phyloP scores from a whole-genome alignment of 352 stramenopile species.

The Pythium brachiatum region DNA sequence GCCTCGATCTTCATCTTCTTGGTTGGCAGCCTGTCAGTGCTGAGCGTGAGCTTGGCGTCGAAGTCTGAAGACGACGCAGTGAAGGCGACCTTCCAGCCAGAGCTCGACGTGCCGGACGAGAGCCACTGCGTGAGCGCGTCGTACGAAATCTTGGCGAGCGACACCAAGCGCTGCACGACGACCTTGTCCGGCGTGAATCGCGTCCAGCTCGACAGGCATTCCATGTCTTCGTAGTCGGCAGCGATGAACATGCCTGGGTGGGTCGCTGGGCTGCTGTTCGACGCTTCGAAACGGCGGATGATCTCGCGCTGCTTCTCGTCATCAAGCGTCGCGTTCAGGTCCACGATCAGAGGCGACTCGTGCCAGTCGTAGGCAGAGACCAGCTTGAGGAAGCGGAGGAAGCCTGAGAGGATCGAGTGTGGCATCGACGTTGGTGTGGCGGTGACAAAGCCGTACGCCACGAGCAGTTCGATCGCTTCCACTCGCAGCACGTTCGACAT shows the following conservation, averaged over 20 bases:
- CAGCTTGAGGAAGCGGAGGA: conserved; percentile 76
- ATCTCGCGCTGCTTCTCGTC: conserved; percentile 70
- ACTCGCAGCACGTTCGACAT: conserved; percentile 66
- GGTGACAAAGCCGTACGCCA: conserved; percentile 71
- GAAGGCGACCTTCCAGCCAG: conserved; percentile 69
- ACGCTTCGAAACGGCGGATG: conserved; percentile 75
- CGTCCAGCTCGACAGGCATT: conserved; percentile 83
- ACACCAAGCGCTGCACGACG: conserved; percentile 60
- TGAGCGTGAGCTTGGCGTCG: conserved; percentile 57
- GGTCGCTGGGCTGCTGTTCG: conserved; percentile 41
- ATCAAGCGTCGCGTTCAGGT: conserved; percentile 58
- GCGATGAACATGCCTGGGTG: conserved; percentile 81
- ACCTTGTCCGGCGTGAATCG: conserved; percentile 58
- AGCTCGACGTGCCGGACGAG: conserved; percentile 39
- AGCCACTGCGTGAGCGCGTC: conserved; percentile 60
- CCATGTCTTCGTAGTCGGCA: conserved; percentile 73
- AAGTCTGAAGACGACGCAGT: conserved; percentile 53
- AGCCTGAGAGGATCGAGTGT: conserved; percentile 76
- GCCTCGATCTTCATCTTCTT: conserved; percentile 55
- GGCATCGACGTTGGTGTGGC: conserved; percentile 46
- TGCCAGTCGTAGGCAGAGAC: conserved; percentile 75
- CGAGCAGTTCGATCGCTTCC: conserved; percentile 76
- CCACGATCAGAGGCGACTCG: conserved; percentile 66
- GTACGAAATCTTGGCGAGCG: conserved; percentile 60
- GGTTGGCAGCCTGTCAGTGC: conserved; percentile 48